Base-by-base conservation (phyloP, 495 filamentous ascomycete genomes). In the Hypomontagnella submonticulosa region DNA sequence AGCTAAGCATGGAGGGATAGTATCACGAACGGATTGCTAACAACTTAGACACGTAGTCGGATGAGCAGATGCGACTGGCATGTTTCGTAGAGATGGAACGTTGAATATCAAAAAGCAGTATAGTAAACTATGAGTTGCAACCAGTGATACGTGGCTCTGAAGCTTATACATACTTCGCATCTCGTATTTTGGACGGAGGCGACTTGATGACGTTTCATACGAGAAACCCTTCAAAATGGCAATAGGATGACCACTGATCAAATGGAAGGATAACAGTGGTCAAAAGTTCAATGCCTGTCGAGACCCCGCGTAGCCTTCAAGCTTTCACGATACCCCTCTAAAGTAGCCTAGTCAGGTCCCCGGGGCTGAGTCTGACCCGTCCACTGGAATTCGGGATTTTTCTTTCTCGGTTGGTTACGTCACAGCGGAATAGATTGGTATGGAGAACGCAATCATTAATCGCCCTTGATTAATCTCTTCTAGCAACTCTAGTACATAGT, bases 201-300 rank as follows among this genome's bases (percentile, higher is more conserved):
- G 4, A 48, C 10, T 19, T 52, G 66, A 64, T 69, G 66, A 69
- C 66, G 66, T 61, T 43, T 43, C 41, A 60, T 63, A 61, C 60
- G 60, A 69, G 18, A 16, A 57, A 69, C 60, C 60, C 54, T 56
- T 55, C 43, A 38, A 38, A n/a, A 27, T 15, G 12, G 11, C 40
- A 33, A 27, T 27, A 27, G 36, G 37, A 13, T 23, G 52, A 46
- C 12, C 15, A 55, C 23, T 33, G 23, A 33, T 27, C 27, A 50
- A 34, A 38, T 9, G 49, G 36, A 18, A 18, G 27, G 46, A 49
- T 20, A 15, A 11, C 12, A n/a, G 18, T 49, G 4, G 23, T 27
- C 23, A 27, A 46, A 46, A 46, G 18, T 46, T 16, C 42, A 27
- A 27, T 12, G 3, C 42, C 23, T 46, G 11, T 16, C 20, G 19